Evolutionary conservation across 202 grass and related monocot genomes (phyloP), one percentile per base, ranked within the genome.

Genomic region (Eragrostis tef): DNA sequence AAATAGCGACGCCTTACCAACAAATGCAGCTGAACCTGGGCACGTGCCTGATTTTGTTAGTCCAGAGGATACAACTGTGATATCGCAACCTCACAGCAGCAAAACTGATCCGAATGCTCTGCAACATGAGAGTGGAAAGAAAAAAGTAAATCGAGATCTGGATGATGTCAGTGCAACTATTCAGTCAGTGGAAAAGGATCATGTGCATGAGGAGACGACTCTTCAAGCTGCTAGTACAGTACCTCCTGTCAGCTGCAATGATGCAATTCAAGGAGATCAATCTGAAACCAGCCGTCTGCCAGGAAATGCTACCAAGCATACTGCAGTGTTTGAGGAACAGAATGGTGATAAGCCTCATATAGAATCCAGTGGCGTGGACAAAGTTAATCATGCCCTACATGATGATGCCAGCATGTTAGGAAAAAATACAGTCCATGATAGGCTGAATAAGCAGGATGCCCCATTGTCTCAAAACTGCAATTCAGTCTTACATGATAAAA

Each of bases 91-190:
- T 39, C 12, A 47, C 46, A 46, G 76, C 62, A 75, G 34, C 13
- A 75, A 45, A 86, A 31, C 74, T 69, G 58, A 74, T 70, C 31
- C 2, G 17, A 68, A 29, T 83, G 71, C 59, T 27, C 61, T 42
- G 45, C 75, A 52, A 75, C 51, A 81, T 39, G 81, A 56, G 21
- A 76, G 24, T 69, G 71, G 50, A 74, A 14, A 79, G 43, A 62
- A 74, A 67, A 62, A 74, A 67, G 67, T 59, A 77, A 79, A 73
- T 73, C 79, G 77, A 67, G 43, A 67, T 86, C 44, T 69, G 24
- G 51, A 54, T 63, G 46, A 25, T 80, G 63, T 34, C 64, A 20
- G 45, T 75, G 54, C 43, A 19, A 70, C 22, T 20, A 75, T 80
- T 84, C 9, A 51, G 62, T 9, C 62, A 72, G n/a, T 85, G 47